Evolutionary conservation across 192 early-diverging fungal species (phyloP).

Genomic region (Podila horticola): DNA sequence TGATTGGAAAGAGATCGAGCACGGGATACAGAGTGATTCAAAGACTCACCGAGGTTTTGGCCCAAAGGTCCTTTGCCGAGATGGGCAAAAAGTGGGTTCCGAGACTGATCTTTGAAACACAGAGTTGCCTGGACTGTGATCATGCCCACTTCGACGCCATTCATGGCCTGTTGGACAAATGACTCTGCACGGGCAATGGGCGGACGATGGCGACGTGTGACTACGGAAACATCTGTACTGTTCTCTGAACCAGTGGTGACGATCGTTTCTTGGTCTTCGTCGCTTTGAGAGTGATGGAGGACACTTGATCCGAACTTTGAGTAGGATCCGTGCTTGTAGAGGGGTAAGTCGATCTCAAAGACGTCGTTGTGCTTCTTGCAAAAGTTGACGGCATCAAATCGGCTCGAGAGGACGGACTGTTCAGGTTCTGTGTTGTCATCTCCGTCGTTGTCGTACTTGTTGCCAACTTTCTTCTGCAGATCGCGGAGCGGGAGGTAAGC

Average conservation of each 20-base stretch:
- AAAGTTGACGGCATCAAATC: slow-evolving; percentile 32
- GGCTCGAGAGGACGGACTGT: slow-evolving; percentile 39
- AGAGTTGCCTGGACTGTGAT: slow-evolving; percentile 39
- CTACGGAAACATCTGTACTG: slow-evolving; percentile 15
- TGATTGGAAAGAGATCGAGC: slow-evolving; percentile 8
- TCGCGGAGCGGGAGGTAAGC: slow-evolving; percentile 42
- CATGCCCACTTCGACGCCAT: slow-evolving; percentile 45
- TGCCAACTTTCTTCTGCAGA: slow-evolving; percentile 41
- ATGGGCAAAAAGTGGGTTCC: slow-evolving; percentile 36
- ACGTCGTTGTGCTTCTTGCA: slow-evolving; percentile 42
- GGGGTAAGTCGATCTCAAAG: slow-evolving; percentile 39
- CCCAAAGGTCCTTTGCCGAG: slow-evolving; percentile 10
- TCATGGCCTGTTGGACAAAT: slow-evolving; percentile 40
- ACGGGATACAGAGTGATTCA: neutral
- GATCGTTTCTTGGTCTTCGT: slow-evolving; percentile 6
- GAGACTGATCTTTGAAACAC: slow-evolving; percentile 39
- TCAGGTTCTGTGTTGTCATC: slow-evolving; percentile 45
- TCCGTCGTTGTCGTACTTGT: slow-evolving; percentile 44
- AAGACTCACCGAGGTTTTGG: neutral
- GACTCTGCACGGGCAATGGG: slow-evolving; percentile 16
- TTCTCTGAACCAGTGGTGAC: slow-evolving; percentile 24
- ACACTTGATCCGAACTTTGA: slow-evolving; percentile 28
- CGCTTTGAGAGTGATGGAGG: neutral
- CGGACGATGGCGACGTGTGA: slow-evolving; percentile 11
- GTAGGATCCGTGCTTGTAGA: slow-evolving; percentile 47